Evolutionary conservation across 441 rosid species (phyloP).

Genomic region (Codiaeum variegatum): DNA sequence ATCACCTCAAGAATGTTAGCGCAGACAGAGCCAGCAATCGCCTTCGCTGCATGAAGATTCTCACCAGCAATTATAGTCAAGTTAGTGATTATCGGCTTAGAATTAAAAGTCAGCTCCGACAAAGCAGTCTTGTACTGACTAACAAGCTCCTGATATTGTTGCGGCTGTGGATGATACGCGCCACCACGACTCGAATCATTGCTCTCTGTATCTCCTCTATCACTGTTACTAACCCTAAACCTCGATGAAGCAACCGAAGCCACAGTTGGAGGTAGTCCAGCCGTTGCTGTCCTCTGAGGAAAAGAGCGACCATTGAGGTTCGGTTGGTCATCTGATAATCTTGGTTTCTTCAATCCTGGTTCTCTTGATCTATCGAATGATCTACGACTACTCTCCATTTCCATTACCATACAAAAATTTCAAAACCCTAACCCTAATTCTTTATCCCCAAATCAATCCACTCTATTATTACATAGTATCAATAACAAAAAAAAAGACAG

Average conservation of each 20-base stretch:
- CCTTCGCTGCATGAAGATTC: constrained; percentile 78
- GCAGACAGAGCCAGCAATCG: constrained; percentile 74
- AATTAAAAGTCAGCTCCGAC: constrained; percentile 91
- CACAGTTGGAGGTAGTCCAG: constrained; percentile 30
- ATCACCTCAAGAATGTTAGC: constrained; percentile 94
- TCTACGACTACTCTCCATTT: constrained; percentile 80
- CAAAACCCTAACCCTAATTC: constrained; percentile 27
- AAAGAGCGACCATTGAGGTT: constrained; percentile 39
- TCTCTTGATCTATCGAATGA: constrained; percentile 86
- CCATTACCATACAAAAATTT: constrained; percentile 23
- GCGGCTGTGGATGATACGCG: constrained; percentile 68
- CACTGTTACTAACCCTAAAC: constrained; percentile 34
- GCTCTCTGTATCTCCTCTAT: constrained; percentile 50
- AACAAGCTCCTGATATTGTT: constrained; percentile 81
- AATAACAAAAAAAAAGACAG: background rate
- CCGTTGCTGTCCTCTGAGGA: constrained; percentile 28
- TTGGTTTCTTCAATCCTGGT: constrained; percentile 59
- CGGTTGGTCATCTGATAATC: constrained; percentile 43
- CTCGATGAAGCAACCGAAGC: constrained; percentile 24
- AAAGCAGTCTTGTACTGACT: constrained; percentile 87
- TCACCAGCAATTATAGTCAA: constrained; percentile 96
- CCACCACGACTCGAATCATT: constrained; percentile 48
- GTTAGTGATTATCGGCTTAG: constrained; percentile 92
- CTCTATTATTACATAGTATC: constrained; percentile 23
- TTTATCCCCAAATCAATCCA: constrained; percentile 12